These are phyloP conservation scores for Melampsora occidentalis DNA, from an alignment of 1,284 basidiomycete genomes.

Conservation along the genomic window DNA sequence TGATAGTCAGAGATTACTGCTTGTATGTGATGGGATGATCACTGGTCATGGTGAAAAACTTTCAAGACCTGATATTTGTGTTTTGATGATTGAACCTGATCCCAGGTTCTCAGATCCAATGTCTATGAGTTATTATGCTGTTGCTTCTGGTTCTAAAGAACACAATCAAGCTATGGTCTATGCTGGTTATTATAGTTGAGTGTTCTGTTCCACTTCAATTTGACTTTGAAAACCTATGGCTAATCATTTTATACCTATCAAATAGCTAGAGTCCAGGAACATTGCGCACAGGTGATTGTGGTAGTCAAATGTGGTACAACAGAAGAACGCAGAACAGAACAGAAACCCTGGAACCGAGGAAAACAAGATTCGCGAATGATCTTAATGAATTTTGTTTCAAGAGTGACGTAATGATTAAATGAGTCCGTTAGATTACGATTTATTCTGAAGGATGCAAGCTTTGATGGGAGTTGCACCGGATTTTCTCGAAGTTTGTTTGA, in stretches of 20 bases:
- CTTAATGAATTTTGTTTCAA: constrained; percentile 98
- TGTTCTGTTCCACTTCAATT: constrained; percentile 20
- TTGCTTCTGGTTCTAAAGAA: constrained; percentile 80
- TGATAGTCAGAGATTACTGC: constrained; percentile 84
- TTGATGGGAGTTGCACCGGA: constrained; percentile 99
- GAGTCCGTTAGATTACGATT: constrained; percentile 93
- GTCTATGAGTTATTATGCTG: constrained; percentile 90
- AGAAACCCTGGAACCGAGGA: constrained; percentile 95
- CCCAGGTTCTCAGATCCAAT: constrained; percentile 91
- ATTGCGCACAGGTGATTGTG: constrained; percentile 89
- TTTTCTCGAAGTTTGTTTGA: constrained; percentile 94
- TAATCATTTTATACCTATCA: constrained; percentile 49
- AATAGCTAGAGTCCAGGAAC: constrained; percentile 64
- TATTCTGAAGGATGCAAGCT: constrained; percentile 93
- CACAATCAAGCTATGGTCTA: constrained; percentile 98
- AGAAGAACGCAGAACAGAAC: constrained; percentile 71
- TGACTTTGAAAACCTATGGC: constrained; percentile 20
- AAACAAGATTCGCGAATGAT: constrained; percentile 99
- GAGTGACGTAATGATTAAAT: constrained; percentile 99
- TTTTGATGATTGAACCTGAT: constrained; percentile 85
- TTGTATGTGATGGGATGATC: constrained; percentile 98
- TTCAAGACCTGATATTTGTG: constrained; percentile 95
- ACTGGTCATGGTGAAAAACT: constrained; percentile 91
- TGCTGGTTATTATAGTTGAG: constrained; percentile 94
- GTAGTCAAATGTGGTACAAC: constrained; percentile 95